A percentile compares a stretch with the other conserved stretches of the same genome.
Evolutionary conservation across 768 basidiomycete genomes (phyloP).

Genomic region (Podaxis pistillaris): DNA sequence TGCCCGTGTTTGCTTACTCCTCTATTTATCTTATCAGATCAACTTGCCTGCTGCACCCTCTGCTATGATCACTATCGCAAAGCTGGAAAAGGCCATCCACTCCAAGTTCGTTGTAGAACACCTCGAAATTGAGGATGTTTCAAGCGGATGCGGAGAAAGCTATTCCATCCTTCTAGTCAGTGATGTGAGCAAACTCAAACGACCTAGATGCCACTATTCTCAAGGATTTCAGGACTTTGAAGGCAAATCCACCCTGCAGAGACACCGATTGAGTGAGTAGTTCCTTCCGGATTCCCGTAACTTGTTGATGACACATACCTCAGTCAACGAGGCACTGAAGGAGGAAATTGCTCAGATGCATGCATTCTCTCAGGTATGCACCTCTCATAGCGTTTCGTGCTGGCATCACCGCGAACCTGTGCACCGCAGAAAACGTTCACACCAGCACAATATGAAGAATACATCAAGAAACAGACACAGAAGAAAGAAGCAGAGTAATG

Average conservation of each 20-base stretch:
- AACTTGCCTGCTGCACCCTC: not conserved
- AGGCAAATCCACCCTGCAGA: conserved; percentile 75
- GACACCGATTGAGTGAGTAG: conserved; percentile 65
- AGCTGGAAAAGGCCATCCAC: conserved; percentile 64
- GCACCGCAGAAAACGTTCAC: conserved; percentile 20
- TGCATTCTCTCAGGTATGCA: conserved; percentile 80
- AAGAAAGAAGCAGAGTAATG: conserved; percentile 10
- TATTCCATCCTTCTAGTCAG: conserved; percentile 77
- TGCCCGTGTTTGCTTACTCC: not conserved
- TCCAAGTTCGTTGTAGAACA: conserved; percentile 61
- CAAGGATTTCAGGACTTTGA: conserved; percentile 56
- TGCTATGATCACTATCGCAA: conserved; percentile 54
- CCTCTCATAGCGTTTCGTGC: not conserved
- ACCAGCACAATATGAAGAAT: conserved; percentile 24
- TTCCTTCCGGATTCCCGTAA: not conserved
- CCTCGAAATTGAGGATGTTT: conserved; percentile 74
- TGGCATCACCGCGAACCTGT: not conserved
- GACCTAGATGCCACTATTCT: not conserved
- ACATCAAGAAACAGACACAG: conserved; percentile 11
- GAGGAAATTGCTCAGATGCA: conserved; percentile 77
- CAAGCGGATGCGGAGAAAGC: conserved; percentile 79
- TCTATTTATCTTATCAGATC: conserved; percentile 24
- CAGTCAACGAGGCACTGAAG: conserved; percentile 80
- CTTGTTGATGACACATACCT: not conserved
- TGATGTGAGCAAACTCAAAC: conserved; percentile 43